Evolutionary conservation across 225 moss, liverwort and hornwort genomes (phyloP), one percentile per base, ranked within the genome.

Genomic region (Ulota crispa): DNA sequence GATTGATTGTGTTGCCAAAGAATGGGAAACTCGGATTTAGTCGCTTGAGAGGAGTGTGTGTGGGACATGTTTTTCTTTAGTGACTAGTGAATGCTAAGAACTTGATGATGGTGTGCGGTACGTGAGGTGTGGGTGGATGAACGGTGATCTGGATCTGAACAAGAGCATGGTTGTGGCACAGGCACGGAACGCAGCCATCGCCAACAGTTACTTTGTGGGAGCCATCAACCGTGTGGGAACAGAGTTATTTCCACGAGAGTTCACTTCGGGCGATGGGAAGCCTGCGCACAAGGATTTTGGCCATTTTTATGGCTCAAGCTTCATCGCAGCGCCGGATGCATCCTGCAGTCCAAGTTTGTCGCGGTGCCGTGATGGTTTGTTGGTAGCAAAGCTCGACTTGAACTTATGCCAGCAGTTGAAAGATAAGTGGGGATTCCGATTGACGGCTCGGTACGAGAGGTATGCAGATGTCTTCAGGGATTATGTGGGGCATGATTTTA

Each of bases 171-270:
- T 45, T 78, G 77, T 71, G 36, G 68, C 54, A 8, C 87, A 99
- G 96, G 99, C 93, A 61, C 92, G 96, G 31, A 99, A 99, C 73
- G 99, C 99, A 11, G 99, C 99, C 53, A 99, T 99, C 59, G 92
- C 96, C 72, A 99, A 96, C 75, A 91, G 90, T 30, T 99, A 93
- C 85, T 99, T 92, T 60, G 99, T 99, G 13, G 96, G 88, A 57
- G 94, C 99, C 66, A 94, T 99, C 42, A 99, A 99, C 72, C 92
- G 96, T 60, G 96, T 99, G 19, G 99, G 99, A 71, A 99, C 96
- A 13, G 99, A 99, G 83, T 84, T 81, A 2, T 99, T 99, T 67
- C 99, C 99, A 2, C 88, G 88, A 45, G 92, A 93, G 60, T 99
- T 99, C 76, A 96, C 99, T n/a, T 99, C 99, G 16, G 99, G 96